These are phyloP conservation scores for Curvularia sp. DNA, from an alignment of 2,329 filamentous ascomycete genomes.

Conservation along the genomic window DNA sequence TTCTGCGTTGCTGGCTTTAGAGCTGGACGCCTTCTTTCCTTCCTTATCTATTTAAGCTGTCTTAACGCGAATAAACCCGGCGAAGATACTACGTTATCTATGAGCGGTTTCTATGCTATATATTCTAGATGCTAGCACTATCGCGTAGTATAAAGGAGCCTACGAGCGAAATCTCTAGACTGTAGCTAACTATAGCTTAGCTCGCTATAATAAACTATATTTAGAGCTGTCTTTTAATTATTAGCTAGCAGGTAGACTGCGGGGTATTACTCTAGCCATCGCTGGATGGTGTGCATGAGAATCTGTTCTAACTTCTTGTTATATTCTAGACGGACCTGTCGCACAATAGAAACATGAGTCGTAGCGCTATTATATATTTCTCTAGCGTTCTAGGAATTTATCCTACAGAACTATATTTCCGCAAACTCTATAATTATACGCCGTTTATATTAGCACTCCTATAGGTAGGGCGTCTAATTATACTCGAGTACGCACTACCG, in stretches of 20 bases:
- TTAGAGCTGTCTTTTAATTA: constrained; percentile 7
- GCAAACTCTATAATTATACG: too few species aligned
- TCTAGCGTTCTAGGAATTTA: too few species aligned
- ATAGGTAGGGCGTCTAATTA: too few species aligned
- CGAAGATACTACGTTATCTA: too few species aligned
- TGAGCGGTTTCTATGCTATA: too few species aligned
- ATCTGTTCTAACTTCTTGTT: constrained; percentile 17
- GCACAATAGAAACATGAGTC: too few species aligned
- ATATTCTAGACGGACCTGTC: constrained; percentile 17
- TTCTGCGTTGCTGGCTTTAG: neutral
- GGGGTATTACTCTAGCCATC: constrained; percentile 8
- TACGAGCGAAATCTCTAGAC: neutral
- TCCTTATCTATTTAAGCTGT: constrained; percentile 12
- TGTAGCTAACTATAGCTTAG: constrained; percentile 15
- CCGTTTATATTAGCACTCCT: too few species aligned
- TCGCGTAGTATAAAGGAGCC: too few species aligned
- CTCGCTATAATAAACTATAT: constrained; percentile 17
- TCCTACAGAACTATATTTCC: too few species aligned
- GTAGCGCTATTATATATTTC: too few species aligned
- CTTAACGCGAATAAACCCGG: constrained; percentile 12
- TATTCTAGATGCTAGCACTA: too few species aligned
- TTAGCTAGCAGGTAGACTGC: constrained; percentile 6
- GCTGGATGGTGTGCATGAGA: constrained; percentile 5
- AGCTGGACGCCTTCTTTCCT: constrained; percentile 20
- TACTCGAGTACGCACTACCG: too few species aligned